These are phyloP conservation scores for Magnusiomyces fungicola DNA, from an alignment of 1,139 yeast genomes.

Conservation along the genomic window DNA sequence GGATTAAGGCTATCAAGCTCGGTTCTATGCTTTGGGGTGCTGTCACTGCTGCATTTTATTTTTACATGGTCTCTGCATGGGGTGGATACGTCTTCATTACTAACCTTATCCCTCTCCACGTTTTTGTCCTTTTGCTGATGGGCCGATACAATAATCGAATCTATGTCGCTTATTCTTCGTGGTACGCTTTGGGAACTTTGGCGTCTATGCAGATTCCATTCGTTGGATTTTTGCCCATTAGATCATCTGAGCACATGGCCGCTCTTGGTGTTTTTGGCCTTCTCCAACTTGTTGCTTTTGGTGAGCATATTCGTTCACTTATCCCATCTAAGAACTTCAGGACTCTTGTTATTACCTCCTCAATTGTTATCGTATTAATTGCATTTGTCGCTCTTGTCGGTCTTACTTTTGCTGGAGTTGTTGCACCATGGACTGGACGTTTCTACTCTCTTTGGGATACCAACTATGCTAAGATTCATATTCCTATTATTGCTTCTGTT, in stretches of 20 bases:
- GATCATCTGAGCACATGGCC: conserved; percentile 98
- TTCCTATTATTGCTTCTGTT: conserved; percentile 97
- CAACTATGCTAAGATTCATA: conserved; percentile 92
- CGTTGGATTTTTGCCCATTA: conserved; percentile 93
- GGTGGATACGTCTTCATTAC: conserved; percentile 99
- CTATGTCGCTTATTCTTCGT: conserved; percentile 88
- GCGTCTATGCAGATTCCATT: conserved; percentile 99
- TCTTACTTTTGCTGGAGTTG: conserved; percentile 83
- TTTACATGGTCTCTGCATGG: conserved; percentile 99
- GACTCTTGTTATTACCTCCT: conserved; percentile 57
- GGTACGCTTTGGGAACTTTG: conserved; percentile 94
- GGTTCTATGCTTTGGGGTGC: conserved; percentile 87
- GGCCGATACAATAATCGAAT: conserved; percentile 82
- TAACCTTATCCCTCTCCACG: conserved; percentile 92
- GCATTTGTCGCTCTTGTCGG: conserved; percentile 69
- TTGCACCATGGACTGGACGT: conserved; percentile 99
- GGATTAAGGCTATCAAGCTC: conserved; percentile 89
- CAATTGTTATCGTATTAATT: conserved; percentile 46
- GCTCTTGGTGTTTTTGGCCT: conserved; percentile 96
- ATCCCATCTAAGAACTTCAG: conserved; percentile 71
- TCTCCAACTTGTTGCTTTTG: conserved; percentile 82
- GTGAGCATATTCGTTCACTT: conserved; percentile 69
- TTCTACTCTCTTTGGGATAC: conserved; percentile 99
- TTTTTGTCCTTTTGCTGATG: conserved; percentile 84
- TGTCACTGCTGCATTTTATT: conserved; percentile 79